Evolutionary conservation across 495 filamentous ascomycete species (phyloP).

Genomic region (Aspergillus mulundensis): DNA sequence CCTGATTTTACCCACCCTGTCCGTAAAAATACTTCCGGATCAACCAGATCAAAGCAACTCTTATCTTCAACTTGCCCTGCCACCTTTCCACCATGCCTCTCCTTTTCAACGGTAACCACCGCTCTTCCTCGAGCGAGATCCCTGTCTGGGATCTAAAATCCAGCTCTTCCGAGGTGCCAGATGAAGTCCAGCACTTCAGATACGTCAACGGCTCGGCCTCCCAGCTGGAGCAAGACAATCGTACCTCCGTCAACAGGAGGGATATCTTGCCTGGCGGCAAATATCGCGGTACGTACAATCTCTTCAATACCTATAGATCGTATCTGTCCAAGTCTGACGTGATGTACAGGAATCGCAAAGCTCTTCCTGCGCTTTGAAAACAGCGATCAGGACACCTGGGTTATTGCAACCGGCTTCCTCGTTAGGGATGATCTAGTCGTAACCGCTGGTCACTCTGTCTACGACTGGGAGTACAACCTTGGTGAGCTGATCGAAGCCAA

Average conservation of each 20-base stretch:
- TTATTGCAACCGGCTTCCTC: background rate
- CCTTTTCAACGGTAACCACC: background rate
- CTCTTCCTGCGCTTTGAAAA: background rate
- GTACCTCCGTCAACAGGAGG: background rate
- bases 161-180: background rate
- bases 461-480: background rate
- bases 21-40: background rate
- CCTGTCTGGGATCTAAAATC: background rate
- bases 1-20: background rate
- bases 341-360: background rate
- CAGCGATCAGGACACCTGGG: background rate
- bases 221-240: background rate
- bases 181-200: background rate
- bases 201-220: background rate
- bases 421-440: background rate
- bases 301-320: background rate
- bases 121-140: background rate
- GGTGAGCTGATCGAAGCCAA: background rate
- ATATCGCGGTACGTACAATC: background rate
- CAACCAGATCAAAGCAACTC: background rate
- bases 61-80: background rate
- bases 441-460: background rate
- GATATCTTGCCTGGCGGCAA: constrained; percentile 1
- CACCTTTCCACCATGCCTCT: background rate
- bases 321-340: background rate